A percentile compares a stretch with the other conserved stretches of the same genome.
These are phyloP conservation scores for Periglandula ipomoeae DNA, from an alignment of 2,329 filamentous ascomycete species.

Conservation along the genomic window DNA sequence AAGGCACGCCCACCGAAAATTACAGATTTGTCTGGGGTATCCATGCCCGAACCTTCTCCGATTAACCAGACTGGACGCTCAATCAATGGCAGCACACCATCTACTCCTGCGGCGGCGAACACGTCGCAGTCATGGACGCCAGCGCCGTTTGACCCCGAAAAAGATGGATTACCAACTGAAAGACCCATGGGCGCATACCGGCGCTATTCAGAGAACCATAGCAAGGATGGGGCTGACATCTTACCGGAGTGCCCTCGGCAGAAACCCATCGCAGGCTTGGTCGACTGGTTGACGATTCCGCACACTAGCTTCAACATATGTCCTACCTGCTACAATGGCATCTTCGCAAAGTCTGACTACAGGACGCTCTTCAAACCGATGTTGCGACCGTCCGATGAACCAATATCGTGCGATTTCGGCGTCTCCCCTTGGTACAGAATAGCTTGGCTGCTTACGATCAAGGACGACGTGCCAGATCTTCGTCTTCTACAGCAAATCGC, in stretches of 20 bases:
- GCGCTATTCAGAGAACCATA: slow-evolving; percentile 40
- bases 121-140: slow-evolving; percentile 35
- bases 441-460: slow-evolving; percentile 71
- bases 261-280: slow-evolving; percentile 49
- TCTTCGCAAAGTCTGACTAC: slow-evolving; percentile 62
- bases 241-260: slow-evolving; percentile 64
- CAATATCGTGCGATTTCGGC: slow-evolving; percentile 70
- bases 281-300: slow-evolving; percentile 75
- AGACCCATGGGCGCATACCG: slow-evolving; percentile 37
- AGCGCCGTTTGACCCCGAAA: slow-evolving; percentile 32
- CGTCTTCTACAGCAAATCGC: slow-evolving; percentile 62
- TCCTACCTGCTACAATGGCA: slow-evolving; percentile 63
- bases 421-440: slow-evolving; percentile 71
- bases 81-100: background rate
- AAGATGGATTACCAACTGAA: slow-evolving; percentile 25
- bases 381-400: slow-evolving; percentile 45
- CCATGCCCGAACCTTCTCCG: slow-evolving; percentile 15
- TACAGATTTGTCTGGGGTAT: slow-evolving; percentile 8
- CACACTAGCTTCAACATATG: slow-evolving; percentile 72
- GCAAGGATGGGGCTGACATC: slow-evolving; percentile 15
- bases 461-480: slow-evolving; percentile 57
- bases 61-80: background rate
- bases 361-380: slow-evolving; percentile 52
- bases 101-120: slow-evolving; percentile 5
- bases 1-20: slow-evolving; percentile 2